Conservation (phyloP, 2,329 filamentous ascomycete species). For the Ophiostoma australiae region DNA sequence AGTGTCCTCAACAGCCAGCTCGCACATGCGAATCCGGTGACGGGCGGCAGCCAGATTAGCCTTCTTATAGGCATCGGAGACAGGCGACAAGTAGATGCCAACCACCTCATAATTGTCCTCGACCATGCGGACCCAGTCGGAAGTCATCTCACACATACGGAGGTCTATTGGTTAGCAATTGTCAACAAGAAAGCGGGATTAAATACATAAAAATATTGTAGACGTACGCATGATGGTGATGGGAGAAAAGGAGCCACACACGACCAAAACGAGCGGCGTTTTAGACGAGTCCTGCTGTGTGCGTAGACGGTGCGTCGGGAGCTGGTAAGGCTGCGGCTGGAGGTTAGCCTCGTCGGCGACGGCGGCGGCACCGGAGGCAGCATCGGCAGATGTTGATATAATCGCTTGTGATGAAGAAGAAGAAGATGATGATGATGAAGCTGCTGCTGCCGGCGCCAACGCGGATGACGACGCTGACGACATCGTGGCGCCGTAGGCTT, state of each 20-base stretch:
- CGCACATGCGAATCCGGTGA: constrained; percentile 69
- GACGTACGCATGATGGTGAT: constrained; percentile 31
- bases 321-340: constrained; percentile 22
- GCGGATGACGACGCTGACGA: neutral
- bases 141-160: constrained; percentile 39
- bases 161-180: constrained; percentile 32
- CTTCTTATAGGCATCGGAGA: constrained; percentile 63
- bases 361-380: neutral
- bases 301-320: constrained; percentile 27
- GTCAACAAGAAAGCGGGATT: no score
- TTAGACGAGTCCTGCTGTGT: constrained; percentile 27
- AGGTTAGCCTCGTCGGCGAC: constrained; percentile 1
- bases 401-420: neutral
- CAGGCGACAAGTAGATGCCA: constrained; percentile 79
- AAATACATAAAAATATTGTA: no score
- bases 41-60: constrained; percentile 57
- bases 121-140: constrained; percentile 36
- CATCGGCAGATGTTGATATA: constrained; percentile 6
- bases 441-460: neutral
- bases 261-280: constrained; percentile 36
- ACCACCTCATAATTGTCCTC: constrained; percentile 67
- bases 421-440: neutral
- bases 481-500: neutral
- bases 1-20: constrained; percentile 68
- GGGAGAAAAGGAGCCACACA: constrained; percentile 36